These are phyloP conservation scores for Chlorella sp. DNA, from an alignment of 139 green algal species.

Conservation along the genomic window DNA sequence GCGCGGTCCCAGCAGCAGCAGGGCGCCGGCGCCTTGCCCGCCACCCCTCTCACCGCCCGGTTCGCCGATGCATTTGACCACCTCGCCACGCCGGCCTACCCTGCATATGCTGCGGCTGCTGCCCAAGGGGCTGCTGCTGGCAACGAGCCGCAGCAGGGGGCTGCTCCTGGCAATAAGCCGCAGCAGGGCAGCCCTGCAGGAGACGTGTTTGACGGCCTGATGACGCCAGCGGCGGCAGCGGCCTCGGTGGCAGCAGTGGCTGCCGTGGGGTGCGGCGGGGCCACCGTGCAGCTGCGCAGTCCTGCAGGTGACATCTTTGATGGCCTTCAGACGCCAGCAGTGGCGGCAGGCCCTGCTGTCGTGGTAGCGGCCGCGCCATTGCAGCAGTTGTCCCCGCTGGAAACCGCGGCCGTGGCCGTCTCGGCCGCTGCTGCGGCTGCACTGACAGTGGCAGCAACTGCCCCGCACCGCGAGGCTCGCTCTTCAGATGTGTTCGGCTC, in stretches of 20 bases:
- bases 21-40: not conserved
- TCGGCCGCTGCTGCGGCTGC: not conserved
- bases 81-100: not conserved
- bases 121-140: not conserved
- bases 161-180: not conserved
- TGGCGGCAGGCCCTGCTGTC: not conserved
- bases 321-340: not conserved
- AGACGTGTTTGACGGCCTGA: not conserved
- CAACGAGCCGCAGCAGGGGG: not conserved
- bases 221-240: not conserved
- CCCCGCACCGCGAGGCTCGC: not conserved
- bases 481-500: conserved; percentile 12
- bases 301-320: conserved; percentile 3
- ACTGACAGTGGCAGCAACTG: not conserved
- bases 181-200: not conserved
- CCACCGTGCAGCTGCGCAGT: too few relatives aligned
- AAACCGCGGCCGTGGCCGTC: not conserved
- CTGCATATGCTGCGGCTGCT: not conserved
- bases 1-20: not conserved
- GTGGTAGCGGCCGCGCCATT: not conserved
- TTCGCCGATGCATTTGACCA: conserved; percentile 8
- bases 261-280: not conserved
- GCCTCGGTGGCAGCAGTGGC: not conserved
- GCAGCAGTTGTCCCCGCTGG: not conserved
- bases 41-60: conserved; percentile 14